Evolutionary conservation across 2,329 filamentous ascomycete genomes (phyloP).

Genomic region (Ophidiomyces ophidiicola): DNA sequence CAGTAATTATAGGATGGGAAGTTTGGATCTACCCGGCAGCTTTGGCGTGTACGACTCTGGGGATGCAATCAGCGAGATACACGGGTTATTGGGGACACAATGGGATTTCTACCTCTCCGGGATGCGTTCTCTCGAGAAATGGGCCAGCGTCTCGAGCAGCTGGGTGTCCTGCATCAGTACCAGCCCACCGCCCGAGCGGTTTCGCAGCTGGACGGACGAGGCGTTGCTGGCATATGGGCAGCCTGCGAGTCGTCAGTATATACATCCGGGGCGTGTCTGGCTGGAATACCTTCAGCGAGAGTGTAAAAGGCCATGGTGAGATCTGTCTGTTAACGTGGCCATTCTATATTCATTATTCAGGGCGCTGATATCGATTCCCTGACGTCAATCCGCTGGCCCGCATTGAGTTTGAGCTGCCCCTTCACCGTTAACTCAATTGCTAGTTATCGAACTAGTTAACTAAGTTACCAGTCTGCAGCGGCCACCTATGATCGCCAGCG

Average conservation of each 20-base stretch:
- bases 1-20: too few relatives aligned
- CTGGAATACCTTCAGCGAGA: slow-evolving; percentile 20
- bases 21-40: slow-evolving; percentile 41
- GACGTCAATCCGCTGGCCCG: too few relatives aligned
- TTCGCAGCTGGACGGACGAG: slow-evolving; percentile 19
- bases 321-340: slow-evolving; percentile 3
- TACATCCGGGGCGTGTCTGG: not conserved
- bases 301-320: slow-evolving; percentile 19
- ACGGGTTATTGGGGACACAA: not conserved
- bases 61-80: not conserved
- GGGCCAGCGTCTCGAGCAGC: slow-evolving; percentile 48
- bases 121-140: slow-evolving; percentile 51
- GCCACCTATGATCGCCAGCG: too few relatives aligned
- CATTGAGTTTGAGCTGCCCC: too few relatives aligned
- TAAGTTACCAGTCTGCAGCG: too few relatives aligned
- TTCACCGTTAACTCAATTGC: too few relatives aligned
- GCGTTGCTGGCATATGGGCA: slow-evolving; percentile 19
- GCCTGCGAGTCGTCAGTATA: slow-evolving; percentile 14
- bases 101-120: slow-evolving; percentile 37
- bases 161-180: slow-evolving; percentile 46
- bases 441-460: too few relatives aligned
- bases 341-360: not conserved
- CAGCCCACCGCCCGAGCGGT: slow-evolving; percentile 27
- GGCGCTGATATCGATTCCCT: too few relatives aligned
- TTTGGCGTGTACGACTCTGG: slow-evolving; percentile 46